A percentile compares a stretch with the other conserved stretches of the same genome.
Conservation (phyloP, 192 early-diverging fungal genomes). For the Rhizophagus clarus region DNA sequence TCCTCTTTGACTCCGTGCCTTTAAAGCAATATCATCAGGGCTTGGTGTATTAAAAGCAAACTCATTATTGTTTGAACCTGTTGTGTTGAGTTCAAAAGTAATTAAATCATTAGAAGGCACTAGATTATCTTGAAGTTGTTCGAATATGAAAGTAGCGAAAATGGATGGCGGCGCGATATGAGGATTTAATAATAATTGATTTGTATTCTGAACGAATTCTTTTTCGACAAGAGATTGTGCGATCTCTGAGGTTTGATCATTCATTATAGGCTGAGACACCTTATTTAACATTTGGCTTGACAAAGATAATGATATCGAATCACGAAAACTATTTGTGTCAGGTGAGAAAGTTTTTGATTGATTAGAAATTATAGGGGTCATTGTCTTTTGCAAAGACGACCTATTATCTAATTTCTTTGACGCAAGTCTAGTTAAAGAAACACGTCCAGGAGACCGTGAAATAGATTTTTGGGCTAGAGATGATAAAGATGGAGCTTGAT, state of each 20-base stretch:
- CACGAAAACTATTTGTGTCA: background rate
- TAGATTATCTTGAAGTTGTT: conserved; percentile 23
- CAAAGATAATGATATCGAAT: too few species aligned
- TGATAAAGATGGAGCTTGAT: conserved; percentile 6
- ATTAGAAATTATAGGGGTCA: background rate
- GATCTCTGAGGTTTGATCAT: background rate
- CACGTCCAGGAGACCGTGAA: conserved; percentile 1
- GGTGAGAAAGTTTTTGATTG: background rate
- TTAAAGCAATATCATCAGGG: conserved; percentile 74
- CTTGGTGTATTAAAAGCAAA: conserved; percentile 82
- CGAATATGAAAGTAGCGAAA: conserved; percentile 43
- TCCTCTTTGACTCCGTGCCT: conserved; percentile 50
- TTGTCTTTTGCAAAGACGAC: background rate
- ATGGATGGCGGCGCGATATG: conserved; percentile 41
- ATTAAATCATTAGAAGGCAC: conserved; percentile 17
- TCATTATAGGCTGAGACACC: background rate
- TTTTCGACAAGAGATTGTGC: background rate
- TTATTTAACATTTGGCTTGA: background rate
- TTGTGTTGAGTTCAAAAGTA: conserved; percentile 7
- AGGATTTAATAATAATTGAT: conserved; percentile 21
- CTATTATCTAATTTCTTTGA: background rate
- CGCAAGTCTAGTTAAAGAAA: background rate
- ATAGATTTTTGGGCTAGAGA: conserved; percentile 6
- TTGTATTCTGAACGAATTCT: background rate
- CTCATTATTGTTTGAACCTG: conserved; percentile 10